Conservation (phyloP, 2,329 filamentous ascomycete species). For the Lomentospora prolificans region DNA sequence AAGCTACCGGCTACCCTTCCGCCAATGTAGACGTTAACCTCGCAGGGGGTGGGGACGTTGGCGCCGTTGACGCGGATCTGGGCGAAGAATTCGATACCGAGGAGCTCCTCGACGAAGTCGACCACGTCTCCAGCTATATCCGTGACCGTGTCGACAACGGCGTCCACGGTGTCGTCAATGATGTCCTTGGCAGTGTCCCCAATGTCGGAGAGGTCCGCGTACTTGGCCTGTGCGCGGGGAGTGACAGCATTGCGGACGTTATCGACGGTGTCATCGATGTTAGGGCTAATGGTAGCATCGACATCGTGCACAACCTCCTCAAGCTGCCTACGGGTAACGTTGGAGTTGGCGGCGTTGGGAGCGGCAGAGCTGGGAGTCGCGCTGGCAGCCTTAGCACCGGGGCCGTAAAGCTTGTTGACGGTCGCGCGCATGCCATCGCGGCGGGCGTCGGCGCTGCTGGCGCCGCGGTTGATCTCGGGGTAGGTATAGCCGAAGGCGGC, state of each 20-base stretch:
- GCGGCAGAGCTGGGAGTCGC: background rate
- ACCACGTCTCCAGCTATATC: background rate
- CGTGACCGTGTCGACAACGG: background rate
- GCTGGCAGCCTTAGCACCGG: too few relatives aligned
- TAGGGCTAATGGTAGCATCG: too few relatives aligned
- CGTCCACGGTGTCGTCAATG: background rate
- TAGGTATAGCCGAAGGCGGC: slow-evolving; percentile 29
- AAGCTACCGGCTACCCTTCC: slow-evolving; percentile 23
- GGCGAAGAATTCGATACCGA: slow-evolving; percentile 21
- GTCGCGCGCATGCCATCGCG: slow-evolving; percentile 22
- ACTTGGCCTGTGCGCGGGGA: too few relatives aligned
- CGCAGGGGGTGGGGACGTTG: slow-evolving; percentile 25
- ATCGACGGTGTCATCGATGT: too few relatives aligned
- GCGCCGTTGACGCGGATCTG: slow-evolving; percentile 23
- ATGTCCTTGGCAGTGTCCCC: too few relatives aligned
- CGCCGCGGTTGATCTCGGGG: slow-evolving; percentile 18
- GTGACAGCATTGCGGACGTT: too few relatives aligned
- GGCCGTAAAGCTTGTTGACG: slow-evolving; percentile 24
- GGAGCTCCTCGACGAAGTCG: background rate
- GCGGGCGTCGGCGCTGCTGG: slow-evolving; percentile 19
- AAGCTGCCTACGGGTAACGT: background rate
- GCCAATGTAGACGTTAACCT: slow-evolving; percentile 23
- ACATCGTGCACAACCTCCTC: background rate
- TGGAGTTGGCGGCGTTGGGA: background rate
- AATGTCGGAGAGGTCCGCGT: too few relatives aligned